Evolutionary conservation across 1,284 basidiomycete genomes (phyloP), one percentile per base, ranked within the genome.

Genomic region (Rhodotorula sp.): DNA sequence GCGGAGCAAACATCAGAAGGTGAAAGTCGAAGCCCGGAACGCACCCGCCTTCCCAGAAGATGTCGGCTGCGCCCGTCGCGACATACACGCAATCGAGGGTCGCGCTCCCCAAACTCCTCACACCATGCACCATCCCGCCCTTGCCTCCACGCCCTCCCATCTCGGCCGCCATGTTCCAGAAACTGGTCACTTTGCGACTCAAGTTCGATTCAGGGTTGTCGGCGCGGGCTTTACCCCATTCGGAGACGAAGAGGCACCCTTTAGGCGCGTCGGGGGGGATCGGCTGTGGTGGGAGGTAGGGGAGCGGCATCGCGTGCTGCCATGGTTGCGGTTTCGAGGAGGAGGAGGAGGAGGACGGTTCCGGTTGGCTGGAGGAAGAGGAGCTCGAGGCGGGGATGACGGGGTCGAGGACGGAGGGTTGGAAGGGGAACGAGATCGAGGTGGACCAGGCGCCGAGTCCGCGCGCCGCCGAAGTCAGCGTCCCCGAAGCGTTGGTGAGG

Each of bases 151-250:
- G 20, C 5, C 75, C 71, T 10, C 75, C 75, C 26, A 76, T 63
- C 59, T 79, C 78, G 43, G 77, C 74, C 4, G 79, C 79, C 61
- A 80, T 70, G 64, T 80, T 80, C 67, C 69, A 72, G n/a, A 80
- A 70, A 10, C 73, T 76, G 47, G 70, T 70, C 16, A 76, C 77
- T 48, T 80, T 80, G 34, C 76, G 75, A 8, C 69, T 68, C 47
- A 80, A 64, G 69, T 78, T 80, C 31, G 71, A 68, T 23, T 63
- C 71, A 1, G 72, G 72, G 5, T 60, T 39, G 43, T 73, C 71
- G n/a, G 72, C 64, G 31, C 79, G 67, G 58, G 79, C 78, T 63
- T 80, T 80, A 26, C 79, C 79, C 79, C 79, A 79, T 62, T 80
- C 79, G 23, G 78, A 76, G 12, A 73, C 67, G 65, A 78, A 77